These are phyloP conservation scores for Populus hybrid DNA, from an alignment of 441 rosid species.

Conservation along the genomic window DNA sequence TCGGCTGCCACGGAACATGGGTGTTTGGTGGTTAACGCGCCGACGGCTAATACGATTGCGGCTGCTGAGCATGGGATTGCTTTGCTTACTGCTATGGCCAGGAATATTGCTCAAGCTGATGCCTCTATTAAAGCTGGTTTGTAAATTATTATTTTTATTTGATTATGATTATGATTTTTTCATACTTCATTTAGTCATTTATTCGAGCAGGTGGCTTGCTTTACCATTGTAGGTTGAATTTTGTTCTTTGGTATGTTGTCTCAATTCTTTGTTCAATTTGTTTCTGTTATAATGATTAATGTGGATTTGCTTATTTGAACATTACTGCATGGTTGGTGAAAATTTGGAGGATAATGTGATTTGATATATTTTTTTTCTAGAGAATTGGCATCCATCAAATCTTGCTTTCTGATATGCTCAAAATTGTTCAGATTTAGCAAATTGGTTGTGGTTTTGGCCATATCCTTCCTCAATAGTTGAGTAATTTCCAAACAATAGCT, in stretches of 20 bases:
- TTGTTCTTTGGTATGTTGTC: background rate
- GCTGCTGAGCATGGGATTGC: conserved; percentile 89
- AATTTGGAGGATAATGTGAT: background rate
- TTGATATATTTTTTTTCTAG: background rate
- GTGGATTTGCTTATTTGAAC: background rate
- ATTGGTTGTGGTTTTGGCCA: background rate
- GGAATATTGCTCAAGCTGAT: conserved; percentile 79
- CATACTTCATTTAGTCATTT: background rate
- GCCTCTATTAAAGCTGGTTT: conserved; percentile 72
- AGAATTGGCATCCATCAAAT: background rate
- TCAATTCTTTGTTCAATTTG: background rate
- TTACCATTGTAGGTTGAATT: background rate
- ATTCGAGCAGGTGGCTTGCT: background rate
- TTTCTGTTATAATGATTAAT: background rate
- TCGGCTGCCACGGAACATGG: conserved; percentile 77
- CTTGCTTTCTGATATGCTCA: background rate
- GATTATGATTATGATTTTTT: no score
- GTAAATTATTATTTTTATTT: conserved; percentile 2
- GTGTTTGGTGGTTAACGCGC: conserved; percentile 78
- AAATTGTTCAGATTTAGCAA: background rate
- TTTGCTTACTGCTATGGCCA: conserved; percentile 70
- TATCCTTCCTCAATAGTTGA: background rate
- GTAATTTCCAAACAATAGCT: background rate
- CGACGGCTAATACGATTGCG: conserved; percentile 78
- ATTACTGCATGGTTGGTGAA: background rate